Percentiles rank a stretch among this genome's conserved stretches.
These are phyloP conservation scores for Chimonanthus praecox DNA, from an alignment of 164 flowering plant species.

Conservation along the genomic window DNA sequence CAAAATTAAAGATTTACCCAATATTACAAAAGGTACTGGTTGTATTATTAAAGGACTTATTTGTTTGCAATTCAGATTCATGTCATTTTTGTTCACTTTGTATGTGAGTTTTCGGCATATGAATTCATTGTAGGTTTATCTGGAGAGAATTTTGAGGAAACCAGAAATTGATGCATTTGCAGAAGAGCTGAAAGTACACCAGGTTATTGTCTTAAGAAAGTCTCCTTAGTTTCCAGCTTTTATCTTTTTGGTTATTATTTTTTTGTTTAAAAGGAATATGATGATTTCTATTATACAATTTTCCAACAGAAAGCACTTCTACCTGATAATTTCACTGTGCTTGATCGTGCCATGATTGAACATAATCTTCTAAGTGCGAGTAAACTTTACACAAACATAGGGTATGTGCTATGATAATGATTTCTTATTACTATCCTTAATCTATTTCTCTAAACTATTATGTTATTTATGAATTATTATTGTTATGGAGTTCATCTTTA, in stretches of 20 bases:
- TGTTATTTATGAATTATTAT: not conserved
- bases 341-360: constrained; percentile 99
- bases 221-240: constrained; percentile 1
- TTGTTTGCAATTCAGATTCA: not conserved
- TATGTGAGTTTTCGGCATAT: constrained; percentile 1
- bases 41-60: not conserved
- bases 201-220: constrained; percentile 37
- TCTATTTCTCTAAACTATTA: not conserved
- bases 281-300: constrained; percentile 4
- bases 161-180: constrained; percentile 99
- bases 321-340: constrained; percentile 93
- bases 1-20: constrained; percentile 92
- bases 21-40: constrained; percentile 78
- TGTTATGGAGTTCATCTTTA: not conserved
- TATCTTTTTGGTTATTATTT: not conserved
- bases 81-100: not conserved
- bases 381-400: constrained; percentile 94
- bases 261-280: not conserved
- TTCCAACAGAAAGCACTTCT: constrained; percentile 77
- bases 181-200: constrained; percentile 88
- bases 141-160: constrained; percentile 95
- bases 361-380: constrained; percentile 98
- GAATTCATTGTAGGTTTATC: constrained; percentile 58
- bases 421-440: not conserved
- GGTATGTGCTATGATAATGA: constrained; percentile 32